Evolutionary conservation across 2,329 filamentous ascomycete species (phyloP).

Genomic region (Penicillium sp.): DNA sequence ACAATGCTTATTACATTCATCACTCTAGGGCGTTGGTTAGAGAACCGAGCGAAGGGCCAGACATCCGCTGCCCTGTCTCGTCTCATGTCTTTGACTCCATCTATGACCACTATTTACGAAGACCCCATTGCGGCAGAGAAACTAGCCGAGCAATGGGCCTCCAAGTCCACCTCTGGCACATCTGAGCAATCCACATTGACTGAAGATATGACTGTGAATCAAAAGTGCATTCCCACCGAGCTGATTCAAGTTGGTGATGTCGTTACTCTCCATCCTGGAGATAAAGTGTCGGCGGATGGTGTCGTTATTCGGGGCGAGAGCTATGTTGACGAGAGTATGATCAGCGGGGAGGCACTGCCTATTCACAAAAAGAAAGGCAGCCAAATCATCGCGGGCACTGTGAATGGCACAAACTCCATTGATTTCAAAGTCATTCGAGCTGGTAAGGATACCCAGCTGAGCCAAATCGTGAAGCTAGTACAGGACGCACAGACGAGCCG

Average conservation of each 20-base stretch:
- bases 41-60: constrained; percentile 93
- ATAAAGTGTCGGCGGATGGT: constrained; percentile 95
- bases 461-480: constrained; percentile 97
- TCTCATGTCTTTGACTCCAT: constrained; percentile 93
- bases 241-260: constrained; percentile 91
- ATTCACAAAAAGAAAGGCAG: constrained; percentile 83
- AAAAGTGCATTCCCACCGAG: constrained; percentile 81
- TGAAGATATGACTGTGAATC: constrained; percentile 21
- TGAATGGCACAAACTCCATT: constrained; percentile 87
- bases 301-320: constrained; percentile 83
- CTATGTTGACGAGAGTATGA: constrained; percentile 96
- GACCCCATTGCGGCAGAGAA: constrained; percentile 94
- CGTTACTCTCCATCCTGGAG: constrained; percentile 86
- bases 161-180: constrained; percentile 12
- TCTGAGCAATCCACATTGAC: constrained; percentile 9
- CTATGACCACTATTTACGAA: constrained; percentile 94
- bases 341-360: constrained; percentile 94
- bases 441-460: constrained; percentile 92
- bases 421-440: constrained; percentile 92
- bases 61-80: constrained; percentile 90
- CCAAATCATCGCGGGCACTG: constrained; percentile 84
- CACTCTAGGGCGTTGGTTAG: constrained; percentile 82
- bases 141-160: constrained; percentile 71
- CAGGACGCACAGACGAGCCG: constrained; percentile 94
- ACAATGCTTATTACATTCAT: constrained; percentile 98